Conservation (phyloP, 2,329 filamentous ascomycete genomes). For the Botrytis fabae region DNA sequence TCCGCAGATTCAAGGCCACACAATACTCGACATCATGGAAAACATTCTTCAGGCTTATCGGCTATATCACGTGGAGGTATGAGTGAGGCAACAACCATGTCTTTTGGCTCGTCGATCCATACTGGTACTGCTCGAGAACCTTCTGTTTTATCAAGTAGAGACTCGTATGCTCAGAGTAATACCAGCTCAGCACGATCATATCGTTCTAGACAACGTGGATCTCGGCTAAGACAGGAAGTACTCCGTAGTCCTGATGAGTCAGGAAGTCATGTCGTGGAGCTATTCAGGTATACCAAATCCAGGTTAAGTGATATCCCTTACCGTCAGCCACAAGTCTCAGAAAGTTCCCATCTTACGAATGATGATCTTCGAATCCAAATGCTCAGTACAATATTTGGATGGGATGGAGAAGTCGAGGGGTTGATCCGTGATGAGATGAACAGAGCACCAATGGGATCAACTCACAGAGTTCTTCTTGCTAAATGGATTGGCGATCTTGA, state of each 20-base stretch:
- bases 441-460: conserved; percentile 70
- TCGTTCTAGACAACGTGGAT: conserved; percentile 54
- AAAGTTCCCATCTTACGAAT: conserved; percentile 63
- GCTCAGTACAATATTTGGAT: conserved; percentile 92
- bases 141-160: conserved; percentile 43
- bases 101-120: conserved; percentile 59
- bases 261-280: conserved; percentile 60
- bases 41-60: conserved; percentile 41
- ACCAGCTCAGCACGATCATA: conserved; percentile 41
- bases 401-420: conserved; percentile 80
- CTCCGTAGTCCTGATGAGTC: conserved; percentile 74
- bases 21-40: conserved; percentile 37
- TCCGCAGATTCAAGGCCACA: conserved; percentile 56
- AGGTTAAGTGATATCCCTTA: conserved; percentile 83
- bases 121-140: conserved; percentile 35
- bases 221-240: conserved; percentile 77
- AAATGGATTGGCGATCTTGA: conserved; percentile 92
- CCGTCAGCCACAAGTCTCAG: conserved; percentile 61
- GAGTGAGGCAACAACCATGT: conserved; percentile 69
- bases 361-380: conserved; percentile 87
- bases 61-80: conserved; percentile 51
- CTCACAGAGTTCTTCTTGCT: conserved; percentile 76
- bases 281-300: conserved; percentile 83
- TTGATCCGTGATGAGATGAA: conserved; percentile 82
- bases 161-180: conserved; percentile 58